Evolutionary conservation across 129 eudicot species (phyloP).

Genomic region (Tanacetum coccineum): DNA sequence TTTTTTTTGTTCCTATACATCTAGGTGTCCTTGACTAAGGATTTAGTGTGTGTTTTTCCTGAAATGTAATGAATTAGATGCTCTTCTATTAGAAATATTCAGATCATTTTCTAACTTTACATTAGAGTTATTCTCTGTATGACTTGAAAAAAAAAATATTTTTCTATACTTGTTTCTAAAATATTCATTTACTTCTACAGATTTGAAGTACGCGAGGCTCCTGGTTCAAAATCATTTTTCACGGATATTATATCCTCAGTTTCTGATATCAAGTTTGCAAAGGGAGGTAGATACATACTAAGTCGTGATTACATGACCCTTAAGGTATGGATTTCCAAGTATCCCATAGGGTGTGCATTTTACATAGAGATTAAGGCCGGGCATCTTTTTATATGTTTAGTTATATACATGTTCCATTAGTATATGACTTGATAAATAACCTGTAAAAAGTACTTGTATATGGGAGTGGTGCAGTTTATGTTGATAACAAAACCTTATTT

Average conservation of each 20-base stretch:
- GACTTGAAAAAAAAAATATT: neutral
- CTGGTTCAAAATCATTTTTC: conserved; percentile 90
- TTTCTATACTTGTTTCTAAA: neutral
- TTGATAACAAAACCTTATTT: too few species aligned
- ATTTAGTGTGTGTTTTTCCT: neutral
- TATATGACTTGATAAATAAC: too few species aligned
- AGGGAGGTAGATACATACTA: conserved; percentile 76
- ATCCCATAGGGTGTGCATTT: neutral
- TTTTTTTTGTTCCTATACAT: too few species aligned
- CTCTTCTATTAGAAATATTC: neutral
- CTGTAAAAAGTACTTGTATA: too few species aligned
- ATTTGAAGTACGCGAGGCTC: conserved; percentile 79
- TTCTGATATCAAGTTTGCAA: conserved; percentile 87
- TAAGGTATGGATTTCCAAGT: conserved; percentile 46
- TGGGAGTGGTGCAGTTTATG: too few species aligned
- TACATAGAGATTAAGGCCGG: conserved; percentile 6
- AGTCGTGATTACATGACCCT: conserved; percentile 98
- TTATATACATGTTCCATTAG: too few species aligned
- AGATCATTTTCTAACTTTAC: neutral
- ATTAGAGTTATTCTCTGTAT: conserved; percentile 8
- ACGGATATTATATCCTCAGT: conserved; percentile 90
- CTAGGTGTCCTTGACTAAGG: neutral
- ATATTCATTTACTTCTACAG: conserved; percentile 36
- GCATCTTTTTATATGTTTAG: neutral
- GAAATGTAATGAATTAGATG: neutral